These are phyloP conservation scores for Ustilago bromivora DNA, from an alignment of 1,284 basidiomycete genomes.

Conservation along the genomic window DNA sequence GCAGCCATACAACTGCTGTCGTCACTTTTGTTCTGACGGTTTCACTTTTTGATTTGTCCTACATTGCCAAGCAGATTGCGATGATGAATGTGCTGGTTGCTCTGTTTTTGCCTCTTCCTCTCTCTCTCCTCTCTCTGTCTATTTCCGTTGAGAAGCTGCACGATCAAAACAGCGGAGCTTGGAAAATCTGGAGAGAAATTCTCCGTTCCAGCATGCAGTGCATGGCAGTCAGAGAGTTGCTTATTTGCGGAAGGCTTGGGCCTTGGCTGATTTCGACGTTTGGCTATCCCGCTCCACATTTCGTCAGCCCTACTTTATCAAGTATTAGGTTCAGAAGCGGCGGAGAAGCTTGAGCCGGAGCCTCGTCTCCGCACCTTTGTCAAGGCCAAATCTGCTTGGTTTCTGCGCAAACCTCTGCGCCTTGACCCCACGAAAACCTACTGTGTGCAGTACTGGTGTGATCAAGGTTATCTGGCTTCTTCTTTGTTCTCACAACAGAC, in stretches of 20 bases:
- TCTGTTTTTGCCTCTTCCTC: background rate
- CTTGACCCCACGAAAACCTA: background rate
- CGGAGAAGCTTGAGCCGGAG: background rate
- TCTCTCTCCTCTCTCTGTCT: background rate
- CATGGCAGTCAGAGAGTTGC: background rate
- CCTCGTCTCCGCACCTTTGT: background rate
- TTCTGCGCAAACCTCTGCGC: background rate
- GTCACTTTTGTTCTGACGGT: conserved; percentile 1
- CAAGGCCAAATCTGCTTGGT: background rate
- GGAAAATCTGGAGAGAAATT: conserved; percentile 8
- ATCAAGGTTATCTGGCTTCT: background rate
- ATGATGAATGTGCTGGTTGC: background rate
- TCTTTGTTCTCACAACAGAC: background rate
- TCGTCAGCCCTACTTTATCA: background rate
- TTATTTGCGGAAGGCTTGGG: background rate
- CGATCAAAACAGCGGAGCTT: conserved; percentile 6
- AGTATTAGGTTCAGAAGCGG: background rate
- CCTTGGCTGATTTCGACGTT: conserved; percentile 1
- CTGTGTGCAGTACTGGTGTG: background rate
- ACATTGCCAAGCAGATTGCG: conserved; percentile 1
- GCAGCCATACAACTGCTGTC: conserved; percentile 1
- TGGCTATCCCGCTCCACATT: conserved; percentile 9
- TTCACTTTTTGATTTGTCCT: background rate
- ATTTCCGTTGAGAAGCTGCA: background rate
- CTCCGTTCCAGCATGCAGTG: conserved; percentile 18